A percentile compares a stretch with the other conserved stretches of the same genome.
Conservation (phyloP, 2,329 filamentous ascomycete genomes). For the Paecilomyces formosus region DNA sequence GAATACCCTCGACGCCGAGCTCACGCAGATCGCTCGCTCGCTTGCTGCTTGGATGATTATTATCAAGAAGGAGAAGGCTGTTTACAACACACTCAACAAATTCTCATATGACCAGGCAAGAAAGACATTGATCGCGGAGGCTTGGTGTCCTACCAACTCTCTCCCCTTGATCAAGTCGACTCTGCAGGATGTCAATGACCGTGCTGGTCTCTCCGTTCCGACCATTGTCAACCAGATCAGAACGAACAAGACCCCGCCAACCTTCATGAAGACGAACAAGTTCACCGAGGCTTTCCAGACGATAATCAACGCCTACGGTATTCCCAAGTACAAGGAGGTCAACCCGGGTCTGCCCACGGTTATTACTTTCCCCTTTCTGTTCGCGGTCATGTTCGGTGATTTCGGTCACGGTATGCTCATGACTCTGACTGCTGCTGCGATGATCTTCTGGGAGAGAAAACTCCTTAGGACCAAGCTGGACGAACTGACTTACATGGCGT, state of each 20-base stretch:
- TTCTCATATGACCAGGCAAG: slow-evolving; percentile 95
- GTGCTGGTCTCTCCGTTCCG: slow-evolving; percentile 90
- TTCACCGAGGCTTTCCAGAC: slow-evolving; percentile 98
- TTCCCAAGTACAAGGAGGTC: slow-evolving; percentile 92
- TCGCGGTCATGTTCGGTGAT: slow-evolving; percentile 99
- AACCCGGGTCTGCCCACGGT: slow-evolving; percentile 94
- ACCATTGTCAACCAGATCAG: slow-evolving; percentile 98
- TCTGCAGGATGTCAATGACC: slow-evolving; percentile 91
- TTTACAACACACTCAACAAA: slow-evolving; percentile 89
- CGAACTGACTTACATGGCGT: slow-evolving; percentile 96
- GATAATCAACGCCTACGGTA: slow-evolving; percentile 97
- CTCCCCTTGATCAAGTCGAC: slow-evolving; percentile 84
- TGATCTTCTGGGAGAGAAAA: slow-evolving; percentile 95
- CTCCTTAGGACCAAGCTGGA: slow-evolving; percentile 81
- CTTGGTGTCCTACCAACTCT: slow-evolving; percentile 92
- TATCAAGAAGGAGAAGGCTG: slow-evolving; percentile 95
- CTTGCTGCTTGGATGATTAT: slow-evolving; percentile 96
- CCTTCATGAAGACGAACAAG: slow-evolving; percentile 96
- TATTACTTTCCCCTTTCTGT: slow-evolving; percentile 98
- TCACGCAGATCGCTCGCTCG: slow-evolving; percentile 86
- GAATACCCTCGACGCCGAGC: slow-evolving; percentile 83
- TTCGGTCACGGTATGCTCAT: slow-evolving; percentile 90
- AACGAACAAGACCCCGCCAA: slow-evolving; percentile 95
- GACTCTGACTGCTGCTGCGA: slow-evolving; percentile 71
- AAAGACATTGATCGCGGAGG: slow-evolving; percentile 94